phyloP scores from a whole-genome alignment of 2,329 filamentous ascomycete genomes.

The Penicillium oxalicum region DNA sequence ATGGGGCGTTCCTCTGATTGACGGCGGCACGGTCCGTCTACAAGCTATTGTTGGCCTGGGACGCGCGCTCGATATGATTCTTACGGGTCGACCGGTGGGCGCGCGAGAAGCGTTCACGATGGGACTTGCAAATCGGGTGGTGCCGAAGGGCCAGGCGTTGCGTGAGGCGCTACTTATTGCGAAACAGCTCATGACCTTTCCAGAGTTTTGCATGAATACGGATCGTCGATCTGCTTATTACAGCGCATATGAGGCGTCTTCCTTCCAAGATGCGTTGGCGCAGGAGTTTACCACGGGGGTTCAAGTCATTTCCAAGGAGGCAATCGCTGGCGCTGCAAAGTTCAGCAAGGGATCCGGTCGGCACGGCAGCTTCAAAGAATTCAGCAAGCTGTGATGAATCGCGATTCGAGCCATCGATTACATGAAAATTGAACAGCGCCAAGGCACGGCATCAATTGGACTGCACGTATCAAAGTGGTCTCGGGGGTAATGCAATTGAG shows the following conservation, averaged over 20 bases:
- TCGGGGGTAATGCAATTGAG: no score
- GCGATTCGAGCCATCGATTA: background rate
- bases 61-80: conserved; percentile 51
- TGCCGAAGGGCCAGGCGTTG: conserved; percentile 46
- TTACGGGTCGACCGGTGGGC: conserved; percentile 47
- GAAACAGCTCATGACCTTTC: conserved; percentile 44
- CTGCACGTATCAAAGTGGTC: no score
- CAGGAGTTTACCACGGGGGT: conserved; percentile 13
- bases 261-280: conserved; percentile 44
- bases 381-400: conserved; percentile 11
- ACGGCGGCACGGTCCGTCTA: conserved; percentile 49
- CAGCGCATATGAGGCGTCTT: conserved; percentile 44
- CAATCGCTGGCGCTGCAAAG: conserved; percentile 13
- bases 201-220: conserved; percentile 48
- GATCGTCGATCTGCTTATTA: conserved; percentile 49
- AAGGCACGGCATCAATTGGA: no score
- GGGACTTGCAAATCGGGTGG: conserved; percentile 50
- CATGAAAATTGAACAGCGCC: no score
- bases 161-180: conserved; percentile 47
- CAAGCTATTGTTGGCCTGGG: conserved; percentile 49
- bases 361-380: conserved; percentile 17
- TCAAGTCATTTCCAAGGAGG: conserved; percentile 15
- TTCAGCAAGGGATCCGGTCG: conserved; percentile 14
- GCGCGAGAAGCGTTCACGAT: conserved; percentile 48
- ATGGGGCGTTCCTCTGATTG: conserved; percentile 49